phyloP scores from a whole-genome alignment of 305 asterid species.

The Fraxinus platypoda region DNA sequence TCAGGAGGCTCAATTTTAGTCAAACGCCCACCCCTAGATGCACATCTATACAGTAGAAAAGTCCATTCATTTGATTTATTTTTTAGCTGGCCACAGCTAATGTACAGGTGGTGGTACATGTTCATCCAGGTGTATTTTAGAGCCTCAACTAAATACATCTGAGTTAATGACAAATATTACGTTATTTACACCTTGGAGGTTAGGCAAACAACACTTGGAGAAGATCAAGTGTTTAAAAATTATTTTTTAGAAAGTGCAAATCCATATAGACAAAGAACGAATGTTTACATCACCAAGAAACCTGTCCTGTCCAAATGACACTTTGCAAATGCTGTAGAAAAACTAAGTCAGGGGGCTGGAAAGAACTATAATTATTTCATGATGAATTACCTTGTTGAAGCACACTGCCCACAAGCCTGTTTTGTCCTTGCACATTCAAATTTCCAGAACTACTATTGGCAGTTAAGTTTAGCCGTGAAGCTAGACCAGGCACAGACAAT shows the following conservation, averaged over 20 bases:
- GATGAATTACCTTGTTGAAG: slow-evolving; percentile 83
- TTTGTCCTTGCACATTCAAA: slow-evolving; percentile 78
- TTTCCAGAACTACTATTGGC: slow-evolving; percentile 76
- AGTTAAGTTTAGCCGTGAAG: slow-evolving; percentile 76
- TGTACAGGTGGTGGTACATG: not conserved
- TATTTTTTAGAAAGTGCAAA: not conserved
- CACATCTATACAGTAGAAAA: not conserved
- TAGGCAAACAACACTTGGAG: slow-evolving; percentile 5
- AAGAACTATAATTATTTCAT: slow-evolving; percentile 14
- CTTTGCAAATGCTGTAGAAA: slow-evolving; percentile 9
- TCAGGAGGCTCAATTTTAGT: not conserved
- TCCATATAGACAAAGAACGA: not conserved
- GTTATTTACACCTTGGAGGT: slow-evolving; percentile 5
- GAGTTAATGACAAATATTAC: slow-evolving; percentile 8
- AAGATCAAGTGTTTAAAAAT: slow-evolving; percentile 15
- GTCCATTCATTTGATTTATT: slow-evolving; percentile 4
- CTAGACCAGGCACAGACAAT: slow-evolving; percentile 77
- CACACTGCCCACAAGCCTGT: slow-evolving; percentile 78
- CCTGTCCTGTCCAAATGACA: slow-evolving; percentile 2
- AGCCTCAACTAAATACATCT: not conserved
- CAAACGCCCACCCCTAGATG: not conserved
- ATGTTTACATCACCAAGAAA: not conserved
- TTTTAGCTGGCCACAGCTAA: slow-evolving; percentile 11
- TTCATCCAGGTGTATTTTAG: not conserved
- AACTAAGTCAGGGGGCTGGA: slow-evolving; percentile 11